Percentiles rank a stretch among this genome's conserved stretches.
phyloP scores from a whole-genome alignment of 176 grass and related monocot genomes.

The Carex myosuroides region DNA sequence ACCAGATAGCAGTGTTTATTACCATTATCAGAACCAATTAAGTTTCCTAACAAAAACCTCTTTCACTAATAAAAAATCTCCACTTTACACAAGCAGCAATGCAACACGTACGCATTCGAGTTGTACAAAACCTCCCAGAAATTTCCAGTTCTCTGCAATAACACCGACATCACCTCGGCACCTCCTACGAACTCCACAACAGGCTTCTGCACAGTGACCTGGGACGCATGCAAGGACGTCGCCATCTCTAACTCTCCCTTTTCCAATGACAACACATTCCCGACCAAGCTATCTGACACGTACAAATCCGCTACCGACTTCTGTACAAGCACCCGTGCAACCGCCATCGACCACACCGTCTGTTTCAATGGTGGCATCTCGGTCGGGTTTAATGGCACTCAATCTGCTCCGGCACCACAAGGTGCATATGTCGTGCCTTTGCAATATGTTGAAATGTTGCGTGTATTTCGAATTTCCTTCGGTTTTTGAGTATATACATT shows the following conservation, averaged over 20 bases:
- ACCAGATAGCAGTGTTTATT: too few relatives aligned
- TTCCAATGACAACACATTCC: neutral
- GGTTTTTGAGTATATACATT: neutral
- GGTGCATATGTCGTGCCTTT: neutral
- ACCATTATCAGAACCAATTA: too few relatives aligned
- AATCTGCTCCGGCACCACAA: neutral
- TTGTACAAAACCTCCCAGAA: neutral
- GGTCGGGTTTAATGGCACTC: neutral
- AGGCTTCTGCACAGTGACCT: conserved; percentile 8
- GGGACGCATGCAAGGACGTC: neutral
- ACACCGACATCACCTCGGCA: neutral
- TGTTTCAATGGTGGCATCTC: neutral
- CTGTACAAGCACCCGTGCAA: neutral
- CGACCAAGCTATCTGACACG: neutral
- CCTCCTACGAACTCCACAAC: conserved; percentile 10
- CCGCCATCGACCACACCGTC: neutral
- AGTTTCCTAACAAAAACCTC: neutral
- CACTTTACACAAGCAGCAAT: neutral
- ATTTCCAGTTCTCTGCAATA: neutral
- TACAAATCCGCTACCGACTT: neutral
- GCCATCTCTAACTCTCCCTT: neutral
- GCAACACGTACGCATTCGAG: neutral
- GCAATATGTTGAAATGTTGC: neutral
- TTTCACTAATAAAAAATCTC: neutral
- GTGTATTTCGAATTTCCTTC: neutral